Conservation (phyloP, 2,329 filamentous ascomycete species). For the Aaosphaeria pasadenensis region DNA sequence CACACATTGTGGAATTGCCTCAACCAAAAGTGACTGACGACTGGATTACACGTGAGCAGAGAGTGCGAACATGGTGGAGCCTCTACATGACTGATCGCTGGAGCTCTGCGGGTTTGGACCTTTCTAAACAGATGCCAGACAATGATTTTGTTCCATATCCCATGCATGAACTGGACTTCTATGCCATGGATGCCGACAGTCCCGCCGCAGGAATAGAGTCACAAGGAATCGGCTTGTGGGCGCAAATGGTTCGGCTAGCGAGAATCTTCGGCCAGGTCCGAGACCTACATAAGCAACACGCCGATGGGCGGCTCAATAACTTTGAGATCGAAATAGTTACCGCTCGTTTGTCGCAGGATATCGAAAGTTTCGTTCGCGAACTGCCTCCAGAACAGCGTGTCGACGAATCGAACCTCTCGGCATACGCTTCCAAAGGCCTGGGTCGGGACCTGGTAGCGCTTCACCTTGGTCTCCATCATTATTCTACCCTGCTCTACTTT, state of each 20-base stretch:
- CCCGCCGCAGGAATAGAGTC: slow-evolving; percentile 25
- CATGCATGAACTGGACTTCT: slow-evolving; percentile 30
- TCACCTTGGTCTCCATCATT: slow-evolving; percentile 48
- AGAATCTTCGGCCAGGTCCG: slow-evolving; percentile 42
- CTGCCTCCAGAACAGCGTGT: neutral
- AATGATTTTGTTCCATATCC: slow-evolving; percentile 25
- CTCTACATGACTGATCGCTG: slow-evolving; percentile 43
- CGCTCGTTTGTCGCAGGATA: neutral
- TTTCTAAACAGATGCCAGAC: slow-evolving; percentile 29
- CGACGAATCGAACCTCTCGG: slow-evolving; percentile 31
- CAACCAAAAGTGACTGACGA: slow-evolving; percentile 22
- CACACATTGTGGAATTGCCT: neutral
- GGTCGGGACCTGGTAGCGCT: slow-evolving; percentile 46
- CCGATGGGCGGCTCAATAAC: slow-evolving; percentile 4
- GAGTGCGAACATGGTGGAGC: slow-evolving; percentile 39
- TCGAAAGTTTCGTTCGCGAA: neutral
- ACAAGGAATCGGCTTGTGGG: slow-evolving; percentile 35
- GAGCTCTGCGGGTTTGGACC: slow-evolving; percentile 35
- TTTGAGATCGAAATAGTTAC: neutral
- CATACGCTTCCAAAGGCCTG: slow-evolving; percentile 37
- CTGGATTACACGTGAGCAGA: slow-evolving; percentile 33
- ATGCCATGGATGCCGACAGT: neutral
- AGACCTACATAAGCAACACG: slow-evolving; percentile 35
- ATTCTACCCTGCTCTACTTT: slow-evolving; percentile 47
- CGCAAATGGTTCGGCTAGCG: slow-evolving; percentile 41